phyloP scores from a whole-genome alignment of 768 basidiomycete genomes.

The Clavaria fumosa region DNA sequence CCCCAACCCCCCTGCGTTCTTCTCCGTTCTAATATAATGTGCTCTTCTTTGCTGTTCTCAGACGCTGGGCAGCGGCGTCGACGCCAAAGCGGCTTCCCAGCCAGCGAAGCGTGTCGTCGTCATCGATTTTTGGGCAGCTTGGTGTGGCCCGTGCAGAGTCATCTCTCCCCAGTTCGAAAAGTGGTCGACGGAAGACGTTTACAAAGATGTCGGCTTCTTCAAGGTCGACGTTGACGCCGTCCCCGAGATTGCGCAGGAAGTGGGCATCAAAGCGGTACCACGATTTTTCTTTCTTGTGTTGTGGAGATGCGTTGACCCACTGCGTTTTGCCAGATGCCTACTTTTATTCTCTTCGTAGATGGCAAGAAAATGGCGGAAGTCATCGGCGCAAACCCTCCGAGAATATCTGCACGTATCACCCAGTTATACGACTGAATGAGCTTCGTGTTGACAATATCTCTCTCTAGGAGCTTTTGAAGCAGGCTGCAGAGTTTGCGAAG shows the following conservation, averaged over 20 bases:
- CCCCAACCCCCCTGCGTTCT: too few relatives aligned
- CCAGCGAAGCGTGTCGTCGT: too few relatives aligned
- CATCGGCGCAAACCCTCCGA: conserved; percentile 8
- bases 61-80: too few relatives aligned
- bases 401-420: too few relatives aligned
- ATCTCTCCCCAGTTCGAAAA: conserved; percentile 55
- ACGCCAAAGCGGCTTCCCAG: too few relatives aligned
- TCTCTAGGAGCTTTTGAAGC: too few relatives aligned
- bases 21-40: too few relatives aligned
- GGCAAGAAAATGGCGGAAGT: conserved; percentile 7
- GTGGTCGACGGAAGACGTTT: conserved; percentile 21
- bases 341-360: conserved; percentile 17
- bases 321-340: conserved; percentile 16
- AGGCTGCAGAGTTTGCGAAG: too few relatives aligned
- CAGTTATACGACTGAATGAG: too few relatives aligned
- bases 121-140: conserved; percentile 66
- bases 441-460: too few relatives aligned
- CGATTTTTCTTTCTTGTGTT: background rate
- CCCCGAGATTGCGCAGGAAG: conserved; percentile 36
- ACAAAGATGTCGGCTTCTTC: conserved; percentile 37
- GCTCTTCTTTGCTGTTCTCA: too few relatives aligned
- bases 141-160: conserved; percentile 57
- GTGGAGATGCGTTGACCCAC: background rate
- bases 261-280: conserved; percentile 43
- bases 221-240: conserved; percentile 61